phyloP scores from a whole-genome alignment of 73 alveolate genomes.

The Paraurostyla sp. region DNA sequence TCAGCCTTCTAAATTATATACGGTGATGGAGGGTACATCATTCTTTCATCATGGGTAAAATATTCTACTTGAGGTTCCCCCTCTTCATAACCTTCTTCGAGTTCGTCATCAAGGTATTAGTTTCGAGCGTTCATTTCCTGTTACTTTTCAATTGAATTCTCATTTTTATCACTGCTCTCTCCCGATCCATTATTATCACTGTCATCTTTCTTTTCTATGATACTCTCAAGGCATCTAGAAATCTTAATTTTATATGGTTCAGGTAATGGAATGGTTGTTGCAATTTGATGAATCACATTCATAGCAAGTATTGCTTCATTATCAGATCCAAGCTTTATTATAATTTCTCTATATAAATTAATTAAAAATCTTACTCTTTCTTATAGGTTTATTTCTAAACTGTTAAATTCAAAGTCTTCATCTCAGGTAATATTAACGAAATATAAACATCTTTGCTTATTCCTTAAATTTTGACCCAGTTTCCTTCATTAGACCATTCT shows the following conservation, averaged over 20 bases:
- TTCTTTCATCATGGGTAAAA: not conserved
- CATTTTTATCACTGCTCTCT: constrained; percentile 26
- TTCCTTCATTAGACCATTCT: constrained; percentile 16
- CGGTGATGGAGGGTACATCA: not conserved
- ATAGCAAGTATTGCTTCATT: not conserved
- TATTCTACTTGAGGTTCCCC: constrained; percentile 27
- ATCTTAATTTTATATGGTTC: not conserved
- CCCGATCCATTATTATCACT: constrained; percentile 36
- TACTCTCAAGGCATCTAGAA: constrained; percentile 17
- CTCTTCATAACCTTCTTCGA: constrained; percentile 11
- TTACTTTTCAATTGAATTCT: not conserved
- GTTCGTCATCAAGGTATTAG: not conserved
- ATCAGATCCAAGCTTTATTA: not conserved
- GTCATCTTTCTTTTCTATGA: constrained; percentile 13
- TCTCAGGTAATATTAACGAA: not conserved
- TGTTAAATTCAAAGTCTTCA: not conserved
- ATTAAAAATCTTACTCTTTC: constrained; percentile 27
- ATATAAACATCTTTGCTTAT: not conserved
- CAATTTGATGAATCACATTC: not conserved
- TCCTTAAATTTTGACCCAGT: not conserved
- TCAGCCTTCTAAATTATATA: not conserved
- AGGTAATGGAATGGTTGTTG: not conserved
- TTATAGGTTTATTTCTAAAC: not conserved
- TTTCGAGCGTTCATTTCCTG: not conserved
- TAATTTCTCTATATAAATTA: not conserved